A percentile compares a stretch with the other conserved stretches of the same genome.
Conservation (phyloP, 805 yeast genomes). For the Maudiozyma bulderi region DNA sequence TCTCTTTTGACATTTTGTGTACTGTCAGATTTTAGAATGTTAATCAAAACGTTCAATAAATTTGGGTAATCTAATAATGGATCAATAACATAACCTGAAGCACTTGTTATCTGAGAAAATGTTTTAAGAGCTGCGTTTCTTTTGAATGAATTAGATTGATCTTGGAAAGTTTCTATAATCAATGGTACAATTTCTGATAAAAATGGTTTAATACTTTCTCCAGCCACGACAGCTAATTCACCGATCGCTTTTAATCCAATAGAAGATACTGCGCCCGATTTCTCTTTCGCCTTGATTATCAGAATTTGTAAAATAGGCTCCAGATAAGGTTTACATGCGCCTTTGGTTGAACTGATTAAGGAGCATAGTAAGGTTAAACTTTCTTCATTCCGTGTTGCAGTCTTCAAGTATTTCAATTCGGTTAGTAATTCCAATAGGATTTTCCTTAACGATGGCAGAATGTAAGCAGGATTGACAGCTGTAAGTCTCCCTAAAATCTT, state of each 20-base stretch:
- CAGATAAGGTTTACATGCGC: slow-evolving; percentile 75
- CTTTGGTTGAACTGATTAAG: slow-evolving; percentile 65
- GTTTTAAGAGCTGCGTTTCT: slow-evolving; percentile 81
- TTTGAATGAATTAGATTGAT: slow-evolving; percentile 73
- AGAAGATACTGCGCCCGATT: slow-evolving; percentile 69
- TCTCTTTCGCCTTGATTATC: slow-evolving; percentile 62
- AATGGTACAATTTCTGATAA: slow-evolving; percentile 73
- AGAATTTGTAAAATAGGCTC: slow-evolving; percentile 78
- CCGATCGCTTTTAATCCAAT: slow-evolving; percentile 80
- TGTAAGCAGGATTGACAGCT: slow-evolving; percentile 82
- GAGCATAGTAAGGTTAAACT: slow-evolving; percentile 65
- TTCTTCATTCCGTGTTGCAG: slow-evolving; percentile 69
- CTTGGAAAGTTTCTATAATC: slow-evolving; percentile 75
- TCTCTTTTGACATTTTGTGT: slow-evolving; percentile 70
- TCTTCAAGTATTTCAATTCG: slow-evolving; percentile 68
- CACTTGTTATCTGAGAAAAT: slow-evolving; percentile 74
- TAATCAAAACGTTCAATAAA: slow-evolving; percentile 64
- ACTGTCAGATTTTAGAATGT: slow-evolving; percentile 68
- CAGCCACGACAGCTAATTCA: slow-evolving; percentile 76
- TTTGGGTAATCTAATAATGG: slow-evolving; percentile 87
- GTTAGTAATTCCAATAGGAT: slow-evolving; percentile 75
- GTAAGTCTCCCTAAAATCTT: slow-evolving; percentile 74
- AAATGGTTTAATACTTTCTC: slow-evolving; percentile 67
- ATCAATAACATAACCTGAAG: slow-evolving; percentile 89
- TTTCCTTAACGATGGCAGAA: slow-evolving; percentile 82